Conservation (phyloP, 805 yeast genomes). For the Saccharomyces kudriavzevii region DNA sequence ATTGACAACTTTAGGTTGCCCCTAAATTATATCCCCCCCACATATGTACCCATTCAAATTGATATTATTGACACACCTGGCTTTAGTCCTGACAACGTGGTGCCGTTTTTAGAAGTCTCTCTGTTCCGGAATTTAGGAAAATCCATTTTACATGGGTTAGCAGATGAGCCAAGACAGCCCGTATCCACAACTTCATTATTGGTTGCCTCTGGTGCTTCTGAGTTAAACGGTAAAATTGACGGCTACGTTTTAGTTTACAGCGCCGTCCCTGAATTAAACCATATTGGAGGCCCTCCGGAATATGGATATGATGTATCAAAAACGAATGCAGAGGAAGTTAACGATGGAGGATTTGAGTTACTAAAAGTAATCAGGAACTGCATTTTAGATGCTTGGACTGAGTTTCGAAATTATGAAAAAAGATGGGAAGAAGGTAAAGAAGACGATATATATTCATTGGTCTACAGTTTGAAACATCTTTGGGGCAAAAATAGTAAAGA, state of each 20-base stretch:
- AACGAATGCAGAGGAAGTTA: background rate
- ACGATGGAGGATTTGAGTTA: slow-evolving; percentile 26
- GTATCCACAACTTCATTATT: slow-evolving; percentile 59
- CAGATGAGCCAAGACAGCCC: slow-evolving; percentile 52
- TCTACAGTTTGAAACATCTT: slow-evolving; percentile 47
- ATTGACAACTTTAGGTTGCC: slow-evolving; percentile 8
- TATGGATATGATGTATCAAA: slow-evolving; percentile 32
- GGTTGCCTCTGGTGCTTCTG: slow-evolving; percentile 74
- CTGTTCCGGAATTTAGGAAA: slow-evolving; percentile 53
- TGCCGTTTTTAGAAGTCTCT: slow-evolving; percentile 71
- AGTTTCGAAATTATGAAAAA: slow-evolving; percentile 46
- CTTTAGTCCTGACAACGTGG: slow-evolving; percentile 54
- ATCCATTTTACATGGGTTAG: slow-evolving; percentile 52
- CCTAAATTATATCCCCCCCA: slow-evolving; percentile 38
- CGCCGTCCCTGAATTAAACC: slow-evolving; percentile 50
- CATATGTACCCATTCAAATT: slow-evolving; percentile 49
- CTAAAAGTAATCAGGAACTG: slow-evolving; percentile 45
- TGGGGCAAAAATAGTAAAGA: slow-evolving; percentile 38
- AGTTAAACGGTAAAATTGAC: slow-evolving; percentile 64
- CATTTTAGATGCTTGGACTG: slow-evolving; percentile 67
- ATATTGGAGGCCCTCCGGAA: slow-evolving; percentile 41
- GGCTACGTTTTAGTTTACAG: slow-evolving; percentile 66
- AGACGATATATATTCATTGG: slow-evolving; percentile 54
- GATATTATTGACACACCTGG: slow-evolving; percentile 74
- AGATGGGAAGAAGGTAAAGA: slow-evolving; percentile 60